Evolutionary conservation across 805 yeast genomes (phyloP).

Genomic region (Metschnikowia hibisci): DNA sequence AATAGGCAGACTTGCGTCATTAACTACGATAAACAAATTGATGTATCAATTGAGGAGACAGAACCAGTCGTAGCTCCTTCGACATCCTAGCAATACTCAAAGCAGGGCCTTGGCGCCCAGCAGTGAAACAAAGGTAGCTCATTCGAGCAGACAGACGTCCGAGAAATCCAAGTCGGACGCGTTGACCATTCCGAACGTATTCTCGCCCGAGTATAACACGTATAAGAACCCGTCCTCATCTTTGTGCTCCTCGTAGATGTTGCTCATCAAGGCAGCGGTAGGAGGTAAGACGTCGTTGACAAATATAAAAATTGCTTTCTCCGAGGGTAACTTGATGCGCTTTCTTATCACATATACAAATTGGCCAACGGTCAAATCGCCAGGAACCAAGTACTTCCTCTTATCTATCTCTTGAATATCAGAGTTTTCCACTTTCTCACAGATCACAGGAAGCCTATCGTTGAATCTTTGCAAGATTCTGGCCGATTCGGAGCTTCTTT

Average conservation of each 20-base stretch:
- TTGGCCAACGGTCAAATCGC: slow-evolving; percentile 95
- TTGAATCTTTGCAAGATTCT: slow-evolving; percentile 84
- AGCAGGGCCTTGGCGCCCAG: background rate
- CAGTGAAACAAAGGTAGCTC: background rate
- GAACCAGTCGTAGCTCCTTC: slow-evolving; percentile 4
- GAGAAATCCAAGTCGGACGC: slow-evolving; percentile 20
- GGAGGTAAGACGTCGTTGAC: slow-evolving; percentile 97
- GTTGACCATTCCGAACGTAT: slow-evolving; percentile 74
- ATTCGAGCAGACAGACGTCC: slow-evolving; percentile 5
- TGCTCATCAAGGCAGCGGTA: slow-evolving; percentile 93
- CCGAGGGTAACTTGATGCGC: slow-evolving; percentile 92
- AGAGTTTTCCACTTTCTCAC: slow-evolving; percentile 95
- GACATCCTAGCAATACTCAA: background rate
- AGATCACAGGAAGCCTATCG: slow-evolving; percentile 93
- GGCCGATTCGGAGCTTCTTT: slow-evolving; percentile 91
- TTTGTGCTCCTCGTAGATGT: slow-evolving; percentile 93
- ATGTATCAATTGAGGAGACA: background rate
- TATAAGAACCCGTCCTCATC: slow-evolving; percentile 97
- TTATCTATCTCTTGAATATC: slow-evolving; percentile 96
- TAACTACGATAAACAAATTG: background rate
- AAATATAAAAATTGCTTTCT: slow-evolving; percentile 95
- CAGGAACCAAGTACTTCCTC: slow-evolving; percentile 94
- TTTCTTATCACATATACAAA: slow-evolving; percentile 96
- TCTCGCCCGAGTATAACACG: slow-evolving; percentile 94
- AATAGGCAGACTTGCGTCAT: no score